Conservation (phyloP, 306 rosid genomes). For the Pueraria montana region DNA sequence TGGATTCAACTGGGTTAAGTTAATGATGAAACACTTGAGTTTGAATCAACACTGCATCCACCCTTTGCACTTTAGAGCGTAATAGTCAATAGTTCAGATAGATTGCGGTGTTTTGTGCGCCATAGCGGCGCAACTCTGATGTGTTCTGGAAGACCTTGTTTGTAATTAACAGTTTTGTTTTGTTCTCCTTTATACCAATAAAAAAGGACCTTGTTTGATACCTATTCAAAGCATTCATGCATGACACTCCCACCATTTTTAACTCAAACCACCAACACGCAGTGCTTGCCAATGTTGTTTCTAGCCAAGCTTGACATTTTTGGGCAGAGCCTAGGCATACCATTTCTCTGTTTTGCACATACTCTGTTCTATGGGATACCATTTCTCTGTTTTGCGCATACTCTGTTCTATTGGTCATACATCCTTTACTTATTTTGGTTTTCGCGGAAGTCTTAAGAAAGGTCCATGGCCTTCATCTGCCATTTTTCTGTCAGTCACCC, state of each 20-base stretch:
- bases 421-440: neutral
- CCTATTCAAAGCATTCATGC: neutral
- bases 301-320: neutral
- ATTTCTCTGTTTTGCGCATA: neutral
- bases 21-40: neutral
- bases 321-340: neutral
- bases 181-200: too few species aligned
- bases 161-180: too few species aligned
- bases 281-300: neutral
- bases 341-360: neutral
- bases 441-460: neutral
- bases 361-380: too few species aligned
- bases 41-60: neutral
- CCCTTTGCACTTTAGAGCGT: neutral
- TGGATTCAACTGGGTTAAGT: neutral
- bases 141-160: neutral
- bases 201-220: neutral
- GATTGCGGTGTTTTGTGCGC: too few species aligned
- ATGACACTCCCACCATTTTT: neutral
- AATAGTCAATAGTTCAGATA: neutral
- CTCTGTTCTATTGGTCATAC: too few species aligned
- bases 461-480: neutral
- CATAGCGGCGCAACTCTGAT: too few species aligned
- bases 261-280: neutral
- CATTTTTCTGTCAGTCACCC: neutral